Evolutionary conservation across 805 yeast genomes (phyloP), one percentile per base, ranked within the genome.

Genomic region (Candida chilensis): DNA sequence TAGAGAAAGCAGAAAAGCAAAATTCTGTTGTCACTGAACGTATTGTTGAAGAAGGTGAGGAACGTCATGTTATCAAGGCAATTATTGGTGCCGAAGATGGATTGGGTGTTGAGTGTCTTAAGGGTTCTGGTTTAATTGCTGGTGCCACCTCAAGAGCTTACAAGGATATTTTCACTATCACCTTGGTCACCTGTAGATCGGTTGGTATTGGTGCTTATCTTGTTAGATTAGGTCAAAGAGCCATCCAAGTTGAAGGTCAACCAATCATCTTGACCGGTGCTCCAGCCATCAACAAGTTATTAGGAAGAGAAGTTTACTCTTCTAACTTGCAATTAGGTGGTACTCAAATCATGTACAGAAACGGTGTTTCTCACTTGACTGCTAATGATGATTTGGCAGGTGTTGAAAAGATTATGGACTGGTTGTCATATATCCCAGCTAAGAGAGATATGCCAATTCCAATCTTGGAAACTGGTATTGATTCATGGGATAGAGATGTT

Each of bases 141-240:
- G 99, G 99, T 60, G 95, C 95, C 17, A 92, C 99, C 28, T 84
- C 96, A 9, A 79, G 86, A 55, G 98, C 98, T 14, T 92, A 92
- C 74, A 83, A 84, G 56, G 99, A 92, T 52, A 92, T 92, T 39
- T 92, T 92, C 68, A 92, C 99, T 14, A 76, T 88, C 36, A 90
- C 98, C n/a, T 70, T 92, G 56, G 98, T 92, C 33, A 92, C 98
- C n/a, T 88, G 97, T 67, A 80, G 99, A 71, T 88, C 97, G 31
- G 99, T 92, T 48, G 99, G 99, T 79, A 92, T 92, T 57, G 99
- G 99, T 68, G 99, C 99, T 27, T 92, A 92, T 54, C 71, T 92
- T 54, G 98, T 92, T 25, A 82, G 99, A 62, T 72, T 92, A 43
- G 99, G 99, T 50, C 97, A 92, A 71, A 82, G 99, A 70, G 94